Evolutionary conservation across 2,329 filamentous ascomycete genomes (phyloP), one percentile per base, ranked within the genome.

Genomic region (Phyllosticta citribraziliensis): DNA sequence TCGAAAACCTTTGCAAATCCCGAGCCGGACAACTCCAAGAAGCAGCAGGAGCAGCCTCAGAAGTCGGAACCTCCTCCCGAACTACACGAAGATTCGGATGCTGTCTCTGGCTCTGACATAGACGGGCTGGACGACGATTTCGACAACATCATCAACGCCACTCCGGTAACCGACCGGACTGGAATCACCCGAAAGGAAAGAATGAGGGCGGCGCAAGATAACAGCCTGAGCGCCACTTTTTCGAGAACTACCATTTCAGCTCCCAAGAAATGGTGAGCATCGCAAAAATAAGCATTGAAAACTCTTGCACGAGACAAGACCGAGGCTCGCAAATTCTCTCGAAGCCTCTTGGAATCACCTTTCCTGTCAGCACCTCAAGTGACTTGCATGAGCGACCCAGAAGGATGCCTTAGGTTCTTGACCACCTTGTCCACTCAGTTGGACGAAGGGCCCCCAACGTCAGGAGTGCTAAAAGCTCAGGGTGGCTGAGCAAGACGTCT

Each of bases 61-160:
- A 80, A 83, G 62, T 74, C 74, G 20, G 56, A 27, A 33, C 25
- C 56, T 58, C 68, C 80, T 60, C 79, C 80, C 35, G 67, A 22
- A 14, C 67, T 80, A 59, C 79, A 80, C 30, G 66, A 67, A 9
- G 87, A 89, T 61, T 84, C 84, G 0, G 85, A 89, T 58, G 82
- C 82, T 2, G 84, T 88, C 69, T 86, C 88, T 1, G 88, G 88
- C 63, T 89, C 87, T 3, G 88, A 91, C 19, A 58, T 62, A 17
- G 81, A 78, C 10, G 84, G 80, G 1, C 82, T 85, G 17, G 88
- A 94, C 59, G 88, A 88, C 55, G 88, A 91, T 56, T 96, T 97
- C 70, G 93, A 97, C 70, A 88, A 88, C 66, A 95, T 99, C 73
- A 96, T 97, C 70, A 85, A 92, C 67, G 93, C 94, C 0, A 93